Evolutionary conservation across 108 stramenopile genomes (phyloP).

Genomic region (Nannochloropsis salina): DNA sequence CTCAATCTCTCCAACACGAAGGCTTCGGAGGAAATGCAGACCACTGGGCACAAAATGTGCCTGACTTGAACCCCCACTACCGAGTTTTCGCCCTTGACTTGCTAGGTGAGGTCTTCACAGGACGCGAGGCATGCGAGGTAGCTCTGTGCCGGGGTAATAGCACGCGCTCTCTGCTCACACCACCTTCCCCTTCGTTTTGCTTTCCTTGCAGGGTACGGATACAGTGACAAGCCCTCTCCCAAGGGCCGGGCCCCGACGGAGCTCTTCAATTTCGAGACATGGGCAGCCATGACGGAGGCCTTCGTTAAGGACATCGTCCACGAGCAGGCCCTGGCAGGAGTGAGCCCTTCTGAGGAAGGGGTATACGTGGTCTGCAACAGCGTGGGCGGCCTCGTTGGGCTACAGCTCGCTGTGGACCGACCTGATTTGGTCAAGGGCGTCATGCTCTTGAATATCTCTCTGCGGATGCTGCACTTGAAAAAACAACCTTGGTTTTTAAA

Average conservation of each 20-base stretch:
- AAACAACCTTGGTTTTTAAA: constrained; percentile 66
- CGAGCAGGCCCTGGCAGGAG: background rate
- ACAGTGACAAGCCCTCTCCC: constrained; percentile 68
- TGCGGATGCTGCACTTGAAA: constrained; percentile 65
- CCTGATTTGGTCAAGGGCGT: constrained; percentile 51
- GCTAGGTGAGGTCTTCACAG: constrained; percentile 51
- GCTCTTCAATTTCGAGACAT: constrained; percentile 83
- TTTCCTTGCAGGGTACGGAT: constrained; percentile 62
- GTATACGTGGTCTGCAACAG: constrained; percentile 81
- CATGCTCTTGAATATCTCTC: constrained; percentile 49
- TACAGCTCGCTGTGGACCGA: constrained; percentile 75
- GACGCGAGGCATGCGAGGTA: no score
- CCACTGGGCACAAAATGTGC: constrained; percentile 51
- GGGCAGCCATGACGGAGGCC: constrained; percentile 58
- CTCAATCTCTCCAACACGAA: background rate
- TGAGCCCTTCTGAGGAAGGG: constrained; percentile 24
- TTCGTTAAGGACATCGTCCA: constrained; percentile 63
- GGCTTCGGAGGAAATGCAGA: constrained; percentile 44
- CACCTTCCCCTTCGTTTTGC: background rate
- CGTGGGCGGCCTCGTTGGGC: constrained; percentile 72
- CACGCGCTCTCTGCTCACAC: background rate
- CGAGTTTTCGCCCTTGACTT: constrained; percentile 75
- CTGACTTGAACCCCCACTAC: constrained; percentile 45
- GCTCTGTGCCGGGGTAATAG: no score
- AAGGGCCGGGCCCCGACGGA: constrained; percentile 34